Base-by-base conservation (phyloP, 2,329 filamentous ascomycete genomes). In the Teratosphaeria viscida region DNA sequence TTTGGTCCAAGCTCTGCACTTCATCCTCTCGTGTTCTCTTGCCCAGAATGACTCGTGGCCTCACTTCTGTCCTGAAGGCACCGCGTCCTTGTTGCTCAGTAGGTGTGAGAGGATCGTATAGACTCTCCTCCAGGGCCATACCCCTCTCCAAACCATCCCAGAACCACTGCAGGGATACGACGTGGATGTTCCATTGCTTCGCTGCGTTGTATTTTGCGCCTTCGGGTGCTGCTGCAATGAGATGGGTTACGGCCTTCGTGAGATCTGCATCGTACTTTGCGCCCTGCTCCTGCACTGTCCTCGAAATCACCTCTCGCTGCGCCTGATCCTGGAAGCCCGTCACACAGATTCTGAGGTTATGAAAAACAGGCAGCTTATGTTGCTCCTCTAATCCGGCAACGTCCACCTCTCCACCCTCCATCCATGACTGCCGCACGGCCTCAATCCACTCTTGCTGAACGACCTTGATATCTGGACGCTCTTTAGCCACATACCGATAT, bases 161-260 rank as follows among this genome's bases (percentile, higher is more conserved):
- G 43, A 97, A 82, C 94, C 94, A 99, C 70, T 91, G 86, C 37
- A 89, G 73, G 1, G 88, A 86, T 27, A 99, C 90, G 27, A 91
- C 84, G 57, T 84, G 84, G 65, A 96, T 83, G 54, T 82, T 81
- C 92, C 94, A 99, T 66, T 81, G 81, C 65, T 83, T 85, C n/a
- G 92, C 94, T 59, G 90, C 90, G 59, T 84, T 83, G 72, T 95
- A 99, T 73, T 99, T 99, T 62, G 90, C 89, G 26, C 94, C 92
- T 64, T 89, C 83, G 8, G 92, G 85, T 56, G 82, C 83, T 62
- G 83, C 82, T 35, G 90, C 90, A 64, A 99, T 87, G 16, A 99
- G 81, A 73, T 99, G 94, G 1, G 91, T 95, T 64, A 95, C 89
- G 58, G 79, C 81, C 68, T 86, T 90, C 10, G 91, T 95, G 57